Base-by-base conservation (phyloP, 352 stramenopile genomes). In the Stramenopiles sp. region DNA sequence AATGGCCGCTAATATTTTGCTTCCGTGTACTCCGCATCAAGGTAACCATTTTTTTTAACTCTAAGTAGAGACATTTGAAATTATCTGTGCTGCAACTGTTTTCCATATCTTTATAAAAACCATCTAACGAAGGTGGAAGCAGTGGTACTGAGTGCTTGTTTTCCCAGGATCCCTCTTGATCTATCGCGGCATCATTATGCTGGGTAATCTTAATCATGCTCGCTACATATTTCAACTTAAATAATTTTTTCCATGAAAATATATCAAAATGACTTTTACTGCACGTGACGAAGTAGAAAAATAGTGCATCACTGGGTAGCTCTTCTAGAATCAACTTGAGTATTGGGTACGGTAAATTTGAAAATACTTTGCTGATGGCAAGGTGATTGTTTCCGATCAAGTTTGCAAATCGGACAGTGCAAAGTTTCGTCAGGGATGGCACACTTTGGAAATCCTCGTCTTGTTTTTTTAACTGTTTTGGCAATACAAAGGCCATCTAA, bases 71-170 rank as follows among this genome's bases (percentile, higher is more conserved):
- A 14, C 14, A 14, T 14, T 55, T 55, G 14, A 55, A 55, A 14
- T 55, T 78, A 78, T 78, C 14, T 31, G 71, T 33, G 1, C 4
- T 14, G 14, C 1, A 14, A 33, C 14, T 14, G 8, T 78, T 78
- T 78, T 78, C 31, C 4, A 78, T 78, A 33, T 78, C 71, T 78
- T 14, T 14, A 33, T 78, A 78, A 33, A 78, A 78, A 33, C 22
- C 71, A 78, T 78, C 22, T 78, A 78, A 78, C 22, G 4, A 14
- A 78, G 8, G 4, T 78, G 71, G 71, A 4, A 78, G 14, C 8
- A 78, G 22, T 33, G 71, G 71, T 8, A 78, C 4, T 33, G 31
- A 4, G 31, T 33, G 30, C 22, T 31, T 33, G 4, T 4, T 78
- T 4, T 55, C 4, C 71, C 71, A 78, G 4, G 71, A 78, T 4